Base-by-base conservation (phyloP, 202 grass and related monocot species). In the Digitaria exilis region DNA sequence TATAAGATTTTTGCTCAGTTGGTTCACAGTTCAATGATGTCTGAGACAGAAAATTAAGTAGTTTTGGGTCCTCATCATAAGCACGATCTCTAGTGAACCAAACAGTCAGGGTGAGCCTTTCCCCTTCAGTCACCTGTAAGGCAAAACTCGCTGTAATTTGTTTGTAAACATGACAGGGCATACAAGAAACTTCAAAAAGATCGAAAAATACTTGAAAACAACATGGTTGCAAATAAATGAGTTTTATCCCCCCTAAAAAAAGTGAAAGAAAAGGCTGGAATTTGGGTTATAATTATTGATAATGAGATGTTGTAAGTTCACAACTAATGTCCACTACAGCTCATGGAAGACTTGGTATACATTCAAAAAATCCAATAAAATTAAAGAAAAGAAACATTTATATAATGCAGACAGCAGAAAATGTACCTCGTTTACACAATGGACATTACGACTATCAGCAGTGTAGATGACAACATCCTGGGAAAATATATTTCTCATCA, bases 381-480 rank as follows among this genome's bases (percentile, higher is more conserved):
- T 2, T 26, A 64, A 49, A 63, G 1, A 49, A 50, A 44, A 46
- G 5, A 37, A 65, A 75, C 49, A 65, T 57, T 24, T 77, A 65
- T 46, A 46, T 13, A 60, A 71, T 58, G 24, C 37, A 80, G 49
- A 83, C 44, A 62, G 57, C 7, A 76, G 68, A 84, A 84, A 63
- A 73, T 39, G 0, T 72, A 97, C 95, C 95, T 95, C 95, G 75
- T 93, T 91, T 56, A 98, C 95, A 88, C 79, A 88, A 83, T 98
- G 95, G 56, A 90, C 67, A 80, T 98, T 98, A 49, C 69, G 73
- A 78, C 65, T 70, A 74, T 95, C 95, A 75, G 95, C 92, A 68
- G 90, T 98, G 60, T 98, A 98, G 71, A 95, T 93, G 58, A 94
- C 45, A 89, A 80, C 95, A 95, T 98, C 92, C 95, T 98, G 84